Percentiles rank a stretch among this genome's conserved stretches.
Conservation (phyloP, 1,139 yeast species). For the Yamadazyma atmosphaerica region DNA sequence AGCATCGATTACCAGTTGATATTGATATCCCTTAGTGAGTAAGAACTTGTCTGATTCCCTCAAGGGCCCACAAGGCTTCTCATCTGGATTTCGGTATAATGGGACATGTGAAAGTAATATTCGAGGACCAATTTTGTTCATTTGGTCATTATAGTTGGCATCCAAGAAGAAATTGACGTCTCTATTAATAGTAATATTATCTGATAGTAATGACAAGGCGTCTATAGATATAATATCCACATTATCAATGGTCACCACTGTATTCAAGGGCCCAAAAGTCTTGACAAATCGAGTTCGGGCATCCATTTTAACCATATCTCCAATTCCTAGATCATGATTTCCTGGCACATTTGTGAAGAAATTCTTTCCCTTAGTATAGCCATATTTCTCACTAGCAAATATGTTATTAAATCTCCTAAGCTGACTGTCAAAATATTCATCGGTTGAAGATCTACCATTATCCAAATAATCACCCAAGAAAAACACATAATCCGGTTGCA, state of each 20-base stretch:
- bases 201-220: conserved; percentile 43
- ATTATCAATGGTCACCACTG: conserved; percentile 25
- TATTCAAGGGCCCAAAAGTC: conserved; percentile 45
- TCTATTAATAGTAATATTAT: conserved; percentile 24
- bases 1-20: conserved; percentile 43
- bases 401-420: conserved; percentile 39
- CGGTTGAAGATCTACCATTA: conserved; percentile 47
- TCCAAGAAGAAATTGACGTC: conserved; percentile 34
- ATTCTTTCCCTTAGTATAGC: conserved; percentile 25
- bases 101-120: conserved; percentile 53
- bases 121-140: conserved; percentile 25
- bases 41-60: conserved; percentile 37
- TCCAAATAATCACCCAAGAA: conserved; percentile 58
- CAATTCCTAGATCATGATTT: conserved; percentile 60
- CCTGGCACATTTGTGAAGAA: conserved; percentile 48
- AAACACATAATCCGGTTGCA: conserved; percentile 46
- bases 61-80: conserved; percentile 41
- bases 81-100: conserved; percentile 36
- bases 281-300: conserved; percentile 39
- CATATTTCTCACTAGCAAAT: conserved; percentile 24
- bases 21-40: conserved; percentile 47
- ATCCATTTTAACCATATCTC: conserved; percentile 41
- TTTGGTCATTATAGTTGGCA: conserved; percentile 7
- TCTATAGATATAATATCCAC: conserved; percentile 51
- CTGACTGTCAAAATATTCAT: conserved; percentile 40